Percentiles rank a stretch among this genome's conserved stretches.
These are phyloP conservation scores for Scorias spongiosa DNA, from an alignment of 2,329 filamentous ascomycete genomes.

Conservation along the genomic window DNA sequence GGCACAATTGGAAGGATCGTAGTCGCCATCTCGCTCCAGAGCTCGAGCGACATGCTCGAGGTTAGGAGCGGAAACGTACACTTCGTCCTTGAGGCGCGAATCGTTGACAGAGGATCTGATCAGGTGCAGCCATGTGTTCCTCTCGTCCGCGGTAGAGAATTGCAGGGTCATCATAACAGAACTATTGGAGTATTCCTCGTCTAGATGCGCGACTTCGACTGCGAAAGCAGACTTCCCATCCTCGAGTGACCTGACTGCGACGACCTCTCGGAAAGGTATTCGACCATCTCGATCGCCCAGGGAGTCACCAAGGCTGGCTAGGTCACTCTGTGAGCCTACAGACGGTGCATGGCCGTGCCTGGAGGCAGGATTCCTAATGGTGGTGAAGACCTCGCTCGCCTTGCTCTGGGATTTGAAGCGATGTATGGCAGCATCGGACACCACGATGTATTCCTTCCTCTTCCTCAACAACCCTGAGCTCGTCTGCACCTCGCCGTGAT, in stretches of 20 bases:
- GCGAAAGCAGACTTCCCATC: conserved; percentile 52
- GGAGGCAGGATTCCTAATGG: conserved; percentile 20
- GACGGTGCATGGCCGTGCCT: conserved; percentile 45
- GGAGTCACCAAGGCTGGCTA: conserved; percentile 36
- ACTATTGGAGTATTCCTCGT: conserved; percentile 44
- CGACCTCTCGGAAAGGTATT: conserved; percentile 49
- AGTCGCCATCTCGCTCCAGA: conserved; percentile 52
- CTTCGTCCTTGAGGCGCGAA: conserved; percentile 35
- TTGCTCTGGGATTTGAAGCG: conserved; percentile 54
- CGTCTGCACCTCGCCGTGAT: conserved; percentile 56
- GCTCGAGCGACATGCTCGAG: conserved; percentile 47
- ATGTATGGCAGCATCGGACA: conserved; percentile 53
- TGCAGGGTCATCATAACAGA: conserved; percentile 49
- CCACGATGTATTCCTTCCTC: conserved; percentile 56
- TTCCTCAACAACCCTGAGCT: conserved; percentile 56
- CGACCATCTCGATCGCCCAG: conserved; percentile 39
- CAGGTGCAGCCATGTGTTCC: conserved; percentile 48
- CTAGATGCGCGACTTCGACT: conserved; percentile 52
- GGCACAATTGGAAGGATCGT: conserved; percentile 50
- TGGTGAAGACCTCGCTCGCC: conserved; percentile 47
- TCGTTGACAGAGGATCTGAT: conserved; percentile 46
- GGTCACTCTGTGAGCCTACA: conserved; percentile 45
- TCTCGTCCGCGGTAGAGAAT: conserved; percentile 47
- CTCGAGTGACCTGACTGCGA: conserved; percentile 52
- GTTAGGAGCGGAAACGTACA: conserved; percentile 41